Conservation (phyloP, 2,329 filamentous ascomycete genomes). For the Nigrograna mackinnonii region DNA sequence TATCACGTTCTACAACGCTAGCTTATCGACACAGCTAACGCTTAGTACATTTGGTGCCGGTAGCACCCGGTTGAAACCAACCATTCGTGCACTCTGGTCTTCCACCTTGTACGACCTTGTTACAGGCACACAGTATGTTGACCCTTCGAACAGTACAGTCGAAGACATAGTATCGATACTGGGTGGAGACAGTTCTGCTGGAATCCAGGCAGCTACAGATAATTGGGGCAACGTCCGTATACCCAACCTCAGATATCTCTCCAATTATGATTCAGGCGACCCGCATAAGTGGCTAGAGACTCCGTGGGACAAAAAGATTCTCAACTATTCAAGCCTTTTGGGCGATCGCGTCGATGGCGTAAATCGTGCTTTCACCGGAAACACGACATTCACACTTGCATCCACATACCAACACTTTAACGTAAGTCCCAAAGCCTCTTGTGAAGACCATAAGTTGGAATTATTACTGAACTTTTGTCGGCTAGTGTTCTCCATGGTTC, state of each 20-base stretch:
- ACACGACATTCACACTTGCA: conserved; percentile 4
- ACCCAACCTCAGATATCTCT: conserved; percentile 4
- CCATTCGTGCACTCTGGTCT: conserved; percentile 8
- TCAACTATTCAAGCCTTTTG: conserved; percentile 12
- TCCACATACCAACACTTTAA: conserved; percentile 1
- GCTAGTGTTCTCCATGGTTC: conserved; percentile 2
- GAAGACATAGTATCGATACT: conserved; percentile 2
- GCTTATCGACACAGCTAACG: not conserved
- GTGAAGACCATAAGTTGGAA: not conserved
- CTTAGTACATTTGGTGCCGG: not conserved
- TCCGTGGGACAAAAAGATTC: conserved; percentile 5
- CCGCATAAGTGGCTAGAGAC: conserved; percentile 5
- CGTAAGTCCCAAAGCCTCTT: conserved; percentile 1
- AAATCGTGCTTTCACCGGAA: conserved; percentile 5
- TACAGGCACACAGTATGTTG: conserved; percentile 10
- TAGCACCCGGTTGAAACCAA: not conserved
- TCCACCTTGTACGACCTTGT: conserved; percentile 6
- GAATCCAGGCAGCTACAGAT: conserved; percentile 6
- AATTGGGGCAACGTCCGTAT: conserved; percentile 11
- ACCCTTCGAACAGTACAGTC: conserved; percentile 1
- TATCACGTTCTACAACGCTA: not conserved
- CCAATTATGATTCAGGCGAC: not conserved
- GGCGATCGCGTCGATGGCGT: conserved; percentile 9
- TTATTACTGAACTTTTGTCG: not conserved
- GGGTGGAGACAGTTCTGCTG: conserved; percentile 8